Evolutionary conservation across 768 basidiomycete species (phyloP).

Genomic region (Mycena latifolia): DNA sequence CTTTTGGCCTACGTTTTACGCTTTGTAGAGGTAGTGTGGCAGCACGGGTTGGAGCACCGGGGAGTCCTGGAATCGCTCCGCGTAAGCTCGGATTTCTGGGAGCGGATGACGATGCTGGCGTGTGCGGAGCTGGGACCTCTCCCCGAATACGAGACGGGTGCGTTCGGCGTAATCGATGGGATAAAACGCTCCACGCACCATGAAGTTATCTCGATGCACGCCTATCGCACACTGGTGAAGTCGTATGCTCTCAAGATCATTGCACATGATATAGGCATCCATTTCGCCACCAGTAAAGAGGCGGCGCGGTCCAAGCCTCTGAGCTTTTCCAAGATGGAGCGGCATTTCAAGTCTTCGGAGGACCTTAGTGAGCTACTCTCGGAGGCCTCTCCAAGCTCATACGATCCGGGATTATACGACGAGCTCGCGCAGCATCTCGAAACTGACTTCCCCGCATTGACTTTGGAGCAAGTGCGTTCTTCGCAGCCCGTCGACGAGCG

Average conservation of each 20-base stretch:
- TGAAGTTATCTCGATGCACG: conserved; percentile 70
- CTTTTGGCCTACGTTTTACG: conserved; percentile 79
- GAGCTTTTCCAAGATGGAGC: conserved; percentile 71
- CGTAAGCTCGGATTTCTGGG: conserved; percentile 76
- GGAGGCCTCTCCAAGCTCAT: conserved; percentile 78
- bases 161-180: conserved; percentile 63
- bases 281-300: conserved; percentile 56
- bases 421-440: conserved; percentile 63
- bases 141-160: conserved; percentile 73
- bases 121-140: conserved; percentile 79
- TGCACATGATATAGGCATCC: conserved; percentile 79
- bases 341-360: conserved; percentile 71
- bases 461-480: conserved; percentile 72
- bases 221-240: conserved; percentile 79
- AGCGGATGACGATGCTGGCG: conserved; percentile 70
- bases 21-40: conserved; percentile 85
- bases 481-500: conserved; percentile 76
- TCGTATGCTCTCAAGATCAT: conserved; percentile 82
- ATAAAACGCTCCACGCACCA: conserved; percentile 66
- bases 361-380: conserved; percentile 73
- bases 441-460: conserved; percentile 67
- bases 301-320: conserved; percentile 60
- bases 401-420: conserved; percentile 81
- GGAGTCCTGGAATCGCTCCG: conserved; percentile 67
- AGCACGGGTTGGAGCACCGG: conserved; percentile 83